Base-by-base conservation (phyloP, 306 rosid genomes). In the Ochetophila trinervis region DNA sequence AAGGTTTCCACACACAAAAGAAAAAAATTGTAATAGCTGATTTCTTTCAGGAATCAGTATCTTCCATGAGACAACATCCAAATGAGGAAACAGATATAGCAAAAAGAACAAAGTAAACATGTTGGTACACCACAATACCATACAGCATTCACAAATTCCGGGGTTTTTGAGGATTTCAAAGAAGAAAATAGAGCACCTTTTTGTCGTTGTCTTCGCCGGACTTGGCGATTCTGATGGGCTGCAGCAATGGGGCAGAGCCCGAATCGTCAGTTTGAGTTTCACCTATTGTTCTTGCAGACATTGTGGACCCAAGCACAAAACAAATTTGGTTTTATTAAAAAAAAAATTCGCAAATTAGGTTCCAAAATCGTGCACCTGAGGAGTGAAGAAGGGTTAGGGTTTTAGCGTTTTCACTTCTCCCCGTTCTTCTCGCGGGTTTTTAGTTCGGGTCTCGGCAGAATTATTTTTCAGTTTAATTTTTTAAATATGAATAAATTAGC, bases 191-290 rank as follows among this genome's bases (percentile, higher is more conserved):
- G 5, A 47, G 27, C 54, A 86, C 97, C 91, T 81, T 87, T 60
- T 77, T 88, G 78, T 87, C 91, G 40, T 57, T 44, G 58, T 86
- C 97, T 17, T 86, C 99, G n/a, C 86, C 57, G 47, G 98, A 69
- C 51, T 76, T 57, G 16, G 88, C 69, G 37, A 78, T 82, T 82
- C 78, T 84, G 62, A 86, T 85, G 16, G 91, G 92, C 68, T 86
- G 84, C 8, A 80, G 82, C 40, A 79, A 78, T 19, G 81, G 65
- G n/a, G 81, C 85, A 63, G 97, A 77, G 68, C 79, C 74, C 23
- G 79, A 93, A 54, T 86, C 96, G 65, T 87, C 94, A 22, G 85
- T 44, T 35, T 57, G 83, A 40, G 75, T 53, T 57, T 92, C 96
- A 20, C 67, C 91, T 73, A 70, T 83, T 78, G 86, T 80, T 59